Conservation (phyloP, 1,284 basidiomycete species). For the Filobasidium uniguttulatum region DNA sequence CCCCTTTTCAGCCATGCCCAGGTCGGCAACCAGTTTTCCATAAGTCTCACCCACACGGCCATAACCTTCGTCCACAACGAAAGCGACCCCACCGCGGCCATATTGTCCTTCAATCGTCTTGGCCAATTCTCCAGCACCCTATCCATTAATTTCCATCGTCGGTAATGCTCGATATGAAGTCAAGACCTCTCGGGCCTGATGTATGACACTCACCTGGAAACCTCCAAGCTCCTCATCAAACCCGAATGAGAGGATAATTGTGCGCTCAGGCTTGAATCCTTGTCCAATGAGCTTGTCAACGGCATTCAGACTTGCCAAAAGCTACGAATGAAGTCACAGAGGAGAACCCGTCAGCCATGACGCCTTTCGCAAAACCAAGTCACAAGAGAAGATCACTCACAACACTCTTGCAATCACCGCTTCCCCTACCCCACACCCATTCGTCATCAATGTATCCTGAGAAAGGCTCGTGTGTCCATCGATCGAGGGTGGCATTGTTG, state of each 20-base stretch:
- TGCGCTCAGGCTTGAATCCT: constrained; percentile 37
- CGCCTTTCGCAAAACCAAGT: neutral
- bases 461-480: constrained; percentile 43
- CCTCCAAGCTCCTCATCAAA: constrained; percentile 42
- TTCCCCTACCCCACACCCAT: constrained; percentile 44
- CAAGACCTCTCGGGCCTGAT: neutral
- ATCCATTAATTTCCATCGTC: no score
- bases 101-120: constrained; percentile 31
- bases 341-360: neutral
- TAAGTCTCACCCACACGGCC: constrained; percentile 31
- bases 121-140: constrained; percentile 33
- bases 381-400: constrained; percentile 11
- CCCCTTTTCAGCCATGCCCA: constrained; percentile 42
- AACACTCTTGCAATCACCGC: constrained; percentile 38
- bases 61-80: constrained; percentile 41
- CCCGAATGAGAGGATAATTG: constrained; percentile 41
- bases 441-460: constrained; percentile 37
- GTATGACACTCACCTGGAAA: constrained; percentile 18
- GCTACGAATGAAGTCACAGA: constrained; percentile 14
- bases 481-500: constrained; percentile 36
- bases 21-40: constrained; percentile 30
- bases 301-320: constrained; percentile 39
- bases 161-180: no score
- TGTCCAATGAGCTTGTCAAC: constrained; percentile 41
- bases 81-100: constrained; percentile 34